Evolutionary conservation across 1,139 yeast species (phyloP), one percentile per base, ranked within the genome.

Genomic region (Yamadazyma diddensiae): DNA sequence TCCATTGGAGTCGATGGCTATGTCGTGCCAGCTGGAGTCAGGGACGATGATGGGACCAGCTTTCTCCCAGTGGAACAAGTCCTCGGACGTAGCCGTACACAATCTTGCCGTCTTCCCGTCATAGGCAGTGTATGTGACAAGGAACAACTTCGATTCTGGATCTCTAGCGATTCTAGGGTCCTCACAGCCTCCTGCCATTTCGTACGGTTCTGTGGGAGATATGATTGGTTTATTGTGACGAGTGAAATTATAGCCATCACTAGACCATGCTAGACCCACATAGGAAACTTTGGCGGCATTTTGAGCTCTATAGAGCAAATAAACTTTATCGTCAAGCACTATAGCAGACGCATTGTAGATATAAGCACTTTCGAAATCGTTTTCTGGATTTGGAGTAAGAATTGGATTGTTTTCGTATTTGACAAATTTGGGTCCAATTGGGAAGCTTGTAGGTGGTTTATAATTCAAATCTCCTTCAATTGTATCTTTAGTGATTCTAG

Each of bases 261-360:
- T 46, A 13, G 67, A 62, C 72, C 72, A 66, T 4, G 73, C 73
- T 20, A 66, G 42, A 0, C 73, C 73, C 4, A 66, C 57, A 0
- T 63, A 50, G 23, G 70, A 65, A 15, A 51, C 49, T 37, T 58
- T 59, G 10, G 56, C 53, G 22, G 45, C 48, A 44, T 63, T 62
- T 41, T 68, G 73, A 15, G 73, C 73, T 14, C 73, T 44, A 39
- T 67, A 67, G 18, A 68, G 49, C 35, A 68, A 47, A 36, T 50
- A 63, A 8, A 68, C 71, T 37, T 49, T 52, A 30, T 60, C 59
- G 29, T 62, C 70, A 6, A 66, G 49, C 17, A 67, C 73, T 12
- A 68, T 65, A 3, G 73, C 73, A 1, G 70, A 52, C 21, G 73
- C 73, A 46, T 68, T 68, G 43, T 67, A 68, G 31, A 67, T 45